Conservation (phyloP, 495 filamentous ascomycete genomes). For the Aspergillus bertholletiae region DNA sequence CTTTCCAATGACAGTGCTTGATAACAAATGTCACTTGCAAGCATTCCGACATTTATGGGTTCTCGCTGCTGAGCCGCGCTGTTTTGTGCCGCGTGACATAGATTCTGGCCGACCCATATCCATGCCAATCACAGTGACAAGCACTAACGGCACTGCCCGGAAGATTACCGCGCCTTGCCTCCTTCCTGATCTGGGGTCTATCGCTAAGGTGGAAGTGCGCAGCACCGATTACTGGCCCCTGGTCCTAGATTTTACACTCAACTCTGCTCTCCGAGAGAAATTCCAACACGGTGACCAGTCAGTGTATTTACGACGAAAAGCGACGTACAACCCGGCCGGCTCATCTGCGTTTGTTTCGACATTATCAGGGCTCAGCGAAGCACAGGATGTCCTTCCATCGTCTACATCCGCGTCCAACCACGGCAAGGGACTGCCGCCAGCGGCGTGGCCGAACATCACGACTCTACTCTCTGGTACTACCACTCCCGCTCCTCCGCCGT, state of each 20-base stretch:
- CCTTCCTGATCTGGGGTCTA: constrained; percentile 70
- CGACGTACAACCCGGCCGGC: constrained; percentile 59
- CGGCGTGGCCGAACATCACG: constrained; percentile 22
- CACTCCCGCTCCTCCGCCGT: constrained; percentile 34
- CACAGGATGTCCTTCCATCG: constrained; percentile 36
- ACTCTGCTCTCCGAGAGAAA: constrained; percentile 58
- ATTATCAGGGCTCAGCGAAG: constrained; percentile 46
- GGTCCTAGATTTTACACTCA: constrained; percentile 69
- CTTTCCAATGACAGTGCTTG: constrained; percentile 81
- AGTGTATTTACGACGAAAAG: constrained; percentile 76
- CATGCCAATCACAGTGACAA: constrained; percentile 61
- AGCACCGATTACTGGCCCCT: constrained; percentile 82
- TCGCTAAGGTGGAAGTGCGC: constrained; percentile 63
- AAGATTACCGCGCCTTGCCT: constrained; percentile 68
- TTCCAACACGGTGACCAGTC: constrained; percentile 70
- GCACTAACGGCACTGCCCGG: constrained; percentile 44
- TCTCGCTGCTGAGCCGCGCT: constrained; percentile 84
- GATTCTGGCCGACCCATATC: constrained; percentile 74
- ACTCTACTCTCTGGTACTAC: constrained; percentile 20
- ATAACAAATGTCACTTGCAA: constrained; percentile 92
- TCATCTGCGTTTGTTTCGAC: constrained; percentile 74
- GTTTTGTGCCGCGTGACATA: constrained; percentile 79
- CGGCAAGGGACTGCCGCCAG: constrained; percentile 30
- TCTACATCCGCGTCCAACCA: constrained; percentile 20
- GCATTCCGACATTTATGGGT: constrained; percentile 98